Percentiles rank a stretch among this genome's conserved stretches.
Conservation (phyloP, 768 basidiomycete species). For the Tricholoma sp. region DNA sequence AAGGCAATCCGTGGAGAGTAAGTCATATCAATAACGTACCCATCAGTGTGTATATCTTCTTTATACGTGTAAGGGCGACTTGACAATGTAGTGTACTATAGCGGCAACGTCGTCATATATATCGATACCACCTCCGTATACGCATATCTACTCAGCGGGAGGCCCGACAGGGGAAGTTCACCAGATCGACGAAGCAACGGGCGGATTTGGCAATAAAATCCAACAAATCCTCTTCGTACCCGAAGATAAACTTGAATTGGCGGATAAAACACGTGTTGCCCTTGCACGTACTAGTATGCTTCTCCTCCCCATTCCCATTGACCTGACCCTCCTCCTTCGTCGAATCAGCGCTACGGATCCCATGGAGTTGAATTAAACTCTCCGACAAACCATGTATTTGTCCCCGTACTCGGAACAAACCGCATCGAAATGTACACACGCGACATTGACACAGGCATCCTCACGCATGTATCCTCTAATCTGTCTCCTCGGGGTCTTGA, state of each 20-base stretch:
- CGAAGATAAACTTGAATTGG: conserved; percentile 32
- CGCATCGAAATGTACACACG: conserved; percentile 43
- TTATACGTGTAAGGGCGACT: not conserved
- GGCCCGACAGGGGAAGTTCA: conserved; percentile 50
- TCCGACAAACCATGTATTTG: conserved; percentile 32
- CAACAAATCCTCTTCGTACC: conserved; percentile 46
- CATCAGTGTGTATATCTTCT: conserved; percentile 32
- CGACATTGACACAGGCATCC: conserved; percentile 24
- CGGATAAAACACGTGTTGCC: conserved; percentile 47
- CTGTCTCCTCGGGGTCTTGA: conserved; percentile 32
- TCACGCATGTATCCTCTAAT: conserved; percentile 33
- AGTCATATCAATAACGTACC: conserved; percentile 38
- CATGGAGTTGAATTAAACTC: conserved; percentile 47
- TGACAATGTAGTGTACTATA: conserved; percentile 12
- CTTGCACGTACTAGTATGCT: conserved; percentile 26
- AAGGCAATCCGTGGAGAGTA: conserved; percentile 24
- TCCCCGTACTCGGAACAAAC: conserved; percentile 45
- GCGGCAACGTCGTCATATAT: conserved; percentile 55
- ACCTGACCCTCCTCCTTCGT: not conserved
- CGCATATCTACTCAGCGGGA: conserved; percentile 43
- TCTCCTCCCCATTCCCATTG: not conserved
- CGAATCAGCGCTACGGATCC: conserved; percentile 41
- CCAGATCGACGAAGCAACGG: conserved; percentile 26
- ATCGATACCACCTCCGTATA: conserved; percentile 41
- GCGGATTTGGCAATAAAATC: conserved; percentile 36